A percentile compares a stretch with the other conserved stretches of the same genome.
phyloP scores from a whole-genome alignment of 257 asterid species.

The Solanum sejunctum region DNA sequence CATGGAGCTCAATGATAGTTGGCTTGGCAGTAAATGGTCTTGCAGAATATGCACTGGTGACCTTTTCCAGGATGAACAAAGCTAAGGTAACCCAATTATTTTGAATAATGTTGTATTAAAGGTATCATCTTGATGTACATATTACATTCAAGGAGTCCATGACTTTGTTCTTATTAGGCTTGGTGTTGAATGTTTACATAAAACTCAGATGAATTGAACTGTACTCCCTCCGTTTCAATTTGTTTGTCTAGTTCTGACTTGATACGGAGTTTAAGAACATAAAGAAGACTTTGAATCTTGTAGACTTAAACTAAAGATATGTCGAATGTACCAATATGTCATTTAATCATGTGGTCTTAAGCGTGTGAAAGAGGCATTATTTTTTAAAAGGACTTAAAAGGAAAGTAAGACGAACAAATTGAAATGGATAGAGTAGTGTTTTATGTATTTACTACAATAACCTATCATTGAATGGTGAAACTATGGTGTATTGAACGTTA shows the following conservation, averaged over 20 bases:
- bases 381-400: too few relatives aligned
- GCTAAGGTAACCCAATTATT: constrained; percentile 1
- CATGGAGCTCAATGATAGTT: constrained; percentile 75
- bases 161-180: not conserved
- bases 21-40: constrained; percentile 57
- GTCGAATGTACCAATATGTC: too few relatives aligned
- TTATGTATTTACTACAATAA: not conserved
- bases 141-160: not conserved
- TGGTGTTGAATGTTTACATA: not conserved
- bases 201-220: not conserved
- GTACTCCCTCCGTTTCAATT: too few relatives aligned
- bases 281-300: too few relatives aligned
- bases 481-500: not conserved
- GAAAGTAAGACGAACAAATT: too few relatives aligned
- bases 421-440: not conserved
- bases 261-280: too few relatives aligned
- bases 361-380: too few relatives aligned
- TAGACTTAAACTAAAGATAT: too few relatives aligned
- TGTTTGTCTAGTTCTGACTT: too few relatives aligned
- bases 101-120: not conserved
- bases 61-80: constrained; percentile 32
- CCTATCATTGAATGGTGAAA: not conserved
- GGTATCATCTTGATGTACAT: not conserved
- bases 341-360: too few relatives aligned
- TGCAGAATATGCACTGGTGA: constrained; percentile 39